Conservation (phyloP, 176 grass and related monocot species). For the Alloteropsis semialata region DNA sequence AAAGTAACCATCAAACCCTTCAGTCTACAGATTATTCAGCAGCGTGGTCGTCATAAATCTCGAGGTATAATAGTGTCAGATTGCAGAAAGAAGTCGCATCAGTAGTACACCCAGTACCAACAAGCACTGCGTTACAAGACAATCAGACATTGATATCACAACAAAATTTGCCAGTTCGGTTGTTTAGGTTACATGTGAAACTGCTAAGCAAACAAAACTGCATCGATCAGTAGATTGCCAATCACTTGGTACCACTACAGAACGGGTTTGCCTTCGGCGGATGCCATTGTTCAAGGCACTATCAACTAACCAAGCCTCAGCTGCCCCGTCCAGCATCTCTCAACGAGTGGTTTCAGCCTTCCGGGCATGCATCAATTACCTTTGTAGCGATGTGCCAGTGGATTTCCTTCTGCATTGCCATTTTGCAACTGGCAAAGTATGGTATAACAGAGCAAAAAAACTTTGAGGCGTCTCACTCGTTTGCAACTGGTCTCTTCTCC, state of each 20-base stretch:
- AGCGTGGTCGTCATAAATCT: not conserved
- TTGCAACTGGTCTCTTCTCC: constrained; percentile 51
- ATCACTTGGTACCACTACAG: constrained; percentile 2
- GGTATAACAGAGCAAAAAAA: not conserved
- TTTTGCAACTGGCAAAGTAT: not conserved
- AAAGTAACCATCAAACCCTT: not conserved
- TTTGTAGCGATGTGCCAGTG: not conserved
- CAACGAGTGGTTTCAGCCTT: not conserved
- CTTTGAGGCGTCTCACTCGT: constrained; percentile 19
- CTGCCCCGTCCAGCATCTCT: not conserved
- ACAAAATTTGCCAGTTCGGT: not conserved
- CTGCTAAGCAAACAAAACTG: constrained; percentile 28
- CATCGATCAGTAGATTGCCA: not conserved
- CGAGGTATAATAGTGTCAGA: not conserved
- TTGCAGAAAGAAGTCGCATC: too few species aligned
- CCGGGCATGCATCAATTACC: not conserved
- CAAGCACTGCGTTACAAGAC: not conserved
- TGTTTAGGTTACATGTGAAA: constrained; percentile 7
- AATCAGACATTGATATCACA: not conserved
- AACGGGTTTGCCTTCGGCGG: not conserved
- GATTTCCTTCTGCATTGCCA: not conserved
- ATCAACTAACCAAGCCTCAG: not conserved
- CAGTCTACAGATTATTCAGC: not conserved
- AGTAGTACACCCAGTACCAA: not conserved
- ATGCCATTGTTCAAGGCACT: not conserved